A percentile compares a stretch with the other conserved stretches of the same genome.
These are phyloP conservation scores for Agarophyton chilense DNA, from an alignment of 23 red algal genomes.

Conservation along the genomic window DNA sequence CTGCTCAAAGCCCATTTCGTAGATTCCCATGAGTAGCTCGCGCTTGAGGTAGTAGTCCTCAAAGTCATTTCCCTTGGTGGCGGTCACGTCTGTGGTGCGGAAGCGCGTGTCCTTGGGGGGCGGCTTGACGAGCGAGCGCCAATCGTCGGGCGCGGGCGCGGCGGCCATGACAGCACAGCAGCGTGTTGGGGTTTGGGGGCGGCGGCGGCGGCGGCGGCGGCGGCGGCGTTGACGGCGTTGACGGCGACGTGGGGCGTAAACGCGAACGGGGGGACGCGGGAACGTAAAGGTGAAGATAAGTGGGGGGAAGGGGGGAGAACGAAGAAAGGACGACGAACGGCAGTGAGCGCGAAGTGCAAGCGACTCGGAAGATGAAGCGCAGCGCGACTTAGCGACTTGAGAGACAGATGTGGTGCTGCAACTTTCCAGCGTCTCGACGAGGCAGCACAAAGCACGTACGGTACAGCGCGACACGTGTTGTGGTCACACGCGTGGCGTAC, in stretches of 20 bases:
- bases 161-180: background rate
- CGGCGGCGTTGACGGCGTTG: no score
- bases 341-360: background rate
- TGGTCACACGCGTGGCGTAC: no score
- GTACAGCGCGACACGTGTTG: no score
- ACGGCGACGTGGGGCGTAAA: background rate
- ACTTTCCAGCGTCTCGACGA: no score
- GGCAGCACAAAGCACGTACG: no score
- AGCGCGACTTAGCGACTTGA: no score
- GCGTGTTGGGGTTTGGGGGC: background rate
- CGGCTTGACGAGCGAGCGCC: slow-evolving; percentile 38
- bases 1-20: slow-evolving; percentile 92
- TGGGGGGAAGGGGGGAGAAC: background rate
- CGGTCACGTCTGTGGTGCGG: slow-evolving; percentile 95
- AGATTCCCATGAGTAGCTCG: slow-evolving; percentile 95
- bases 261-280: background rate
- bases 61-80: slow-evolving; percentile 93
- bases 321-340: background rate
- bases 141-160: slow-evolving; percentile 49
- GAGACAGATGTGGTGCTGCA: no score
- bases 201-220: no score
- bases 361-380: no score
- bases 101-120: slow-evolving; percentile 72
- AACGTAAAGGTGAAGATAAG: background rate
- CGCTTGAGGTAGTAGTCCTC: slow-evolving; percentile 94